Base-by-base conservation (phyloP, 345 rosid genomes). In the Eutrema japonicum region DNA sequence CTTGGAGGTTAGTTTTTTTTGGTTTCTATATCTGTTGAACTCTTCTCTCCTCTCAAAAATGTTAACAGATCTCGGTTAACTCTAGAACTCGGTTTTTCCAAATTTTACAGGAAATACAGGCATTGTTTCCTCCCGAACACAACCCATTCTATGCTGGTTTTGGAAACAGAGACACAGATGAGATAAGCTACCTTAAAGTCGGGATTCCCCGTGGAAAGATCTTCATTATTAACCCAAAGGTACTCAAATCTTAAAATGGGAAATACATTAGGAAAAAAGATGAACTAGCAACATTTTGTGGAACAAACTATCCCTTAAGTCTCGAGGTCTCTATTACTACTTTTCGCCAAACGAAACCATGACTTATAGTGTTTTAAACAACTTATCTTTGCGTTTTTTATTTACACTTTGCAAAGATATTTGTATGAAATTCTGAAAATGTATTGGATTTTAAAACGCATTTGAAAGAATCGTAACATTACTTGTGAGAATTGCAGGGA, bases 81-180 rank as follows among this genome's bases (percentile, higher is more conserved):
- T 55, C 8, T 55, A 57, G 22, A 58, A 35, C 16, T 52, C 35
- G 4, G 4, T 47, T 77, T 9, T 35, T 30, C 1, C 0, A 10
- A 13, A 8, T 4, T 16, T 54, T 5, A 11, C 92, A 95, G 99
- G 96, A 85, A 42, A 95, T 95, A 81, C 86, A 75, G 65, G 92
- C 85, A 1, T 82, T 95, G 83, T 95, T 92, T 82, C 99, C 99
- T 77, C 57, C 85, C 0, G 98, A 95, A 56, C 80, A 79, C 90
- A 90, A 86, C 70, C 99, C 99, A 2, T 95, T 95, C 84, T 95
- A 95, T 75, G 99, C 99, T 77, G 99, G 99, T 64, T 95, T 95
- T 78, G 99, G 99, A 66, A 95, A 95, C 73, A 84, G 99, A 85
- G 83, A 90, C 80, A 95, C 99, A 1, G 99, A 95, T 75, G 99